Evolutionary conservation across 768 basidiomycete species (phyloP).

Genomic region (Grammothele lineata): DNA sequence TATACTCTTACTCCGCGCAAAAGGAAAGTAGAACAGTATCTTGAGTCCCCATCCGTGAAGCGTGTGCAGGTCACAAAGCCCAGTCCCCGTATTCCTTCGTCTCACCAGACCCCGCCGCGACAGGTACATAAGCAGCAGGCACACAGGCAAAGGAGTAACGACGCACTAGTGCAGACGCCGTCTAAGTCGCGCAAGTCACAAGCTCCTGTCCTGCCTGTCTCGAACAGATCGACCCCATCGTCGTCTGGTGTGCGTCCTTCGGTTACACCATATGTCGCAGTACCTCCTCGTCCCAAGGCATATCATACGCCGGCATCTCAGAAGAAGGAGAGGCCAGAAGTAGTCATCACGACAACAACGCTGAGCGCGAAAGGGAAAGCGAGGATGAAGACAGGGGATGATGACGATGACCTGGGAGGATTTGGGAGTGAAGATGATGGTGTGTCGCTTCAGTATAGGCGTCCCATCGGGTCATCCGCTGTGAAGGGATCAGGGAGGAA

Average conservation of each 20-base stretch:
- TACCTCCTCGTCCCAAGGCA: slow-evolving; percentile 24
- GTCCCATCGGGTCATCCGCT: slow-evolving; percentile 22
- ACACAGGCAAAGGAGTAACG: neutral
- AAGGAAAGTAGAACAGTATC: slow-evolving; percentile 56
- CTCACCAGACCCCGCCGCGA: slow-evolving; percentile 2
- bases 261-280: slow-evolving; percentile 24
- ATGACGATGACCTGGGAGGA: slow-evolving; percentile 47
- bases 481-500: slow-evolving; percentile 50
- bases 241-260: neutral
- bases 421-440: slow-evolving; percentile 51
- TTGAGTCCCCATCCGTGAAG: slow-evolving; percentile 62
- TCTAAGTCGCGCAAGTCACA: slow-evolving; percentile 5
- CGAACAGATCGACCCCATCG: slow-evolving; percentile 22
- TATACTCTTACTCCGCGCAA: slow-evolving; percentile 57
- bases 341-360: slow-evolving; percentile 7
- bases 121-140: neutral
- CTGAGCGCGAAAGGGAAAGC: slow-evolving; percentile 27
- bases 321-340: slow-evolving; percentile 16
- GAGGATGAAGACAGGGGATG: slow-evolving; percentile 28
- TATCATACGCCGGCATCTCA: slow-evolving; percentile 18
- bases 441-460: slow-evolving; percentile 15
- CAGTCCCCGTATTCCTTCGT: slow-evolving; percentile 7
- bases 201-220: slow-evolving; percentile 6
- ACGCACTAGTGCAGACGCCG: slow-evolving; percentile 12
- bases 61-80: slow-evolving; percentile 37